Percentiles rank a stretch among this genome's conserved stretches.
phyloP scores from a whole-genome alignment of 2,329 filamentous ascomycete species.

The Aspergillus sergii region DNA sequence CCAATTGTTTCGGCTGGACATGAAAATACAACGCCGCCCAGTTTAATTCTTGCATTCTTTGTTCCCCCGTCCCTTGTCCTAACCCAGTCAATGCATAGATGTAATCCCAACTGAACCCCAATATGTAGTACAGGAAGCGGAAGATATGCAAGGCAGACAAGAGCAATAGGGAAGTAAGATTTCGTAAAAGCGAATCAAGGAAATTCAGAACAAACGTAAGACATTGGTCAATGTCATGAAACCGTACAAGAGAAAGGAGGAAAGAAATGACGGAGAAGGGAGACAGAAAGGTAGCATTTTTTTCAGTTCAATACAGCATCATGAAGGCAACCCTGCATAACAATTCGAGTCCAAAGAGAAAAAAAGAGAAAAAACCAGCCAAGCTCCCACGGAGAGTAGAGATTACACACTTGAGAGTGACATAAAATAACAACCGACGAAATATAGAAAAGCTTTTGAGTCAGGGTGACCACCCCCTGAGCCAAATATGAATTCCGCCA shows the following conservation, averaged over 20 bases:
- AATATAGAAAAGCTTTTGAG: slow-evolving; percentile 25
- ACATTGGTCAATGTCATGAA: slow-evolving; percentile 24
- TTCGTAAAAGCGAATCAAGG: slow-evolving; percentile 21
- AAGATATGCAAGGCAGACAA: slow-evolving; percentile 27
- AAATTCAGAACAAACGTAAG: slow-evolving; percentile 26
- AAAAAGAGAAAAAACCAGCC: slow-evolving; percentile 34
- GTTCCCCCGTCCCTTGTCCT: slow-evolving; percentile 18
- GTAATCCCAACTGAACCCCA: slow-evolving; percentile 27
- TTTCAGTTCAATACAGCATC: slow-evolving; percentile 41
- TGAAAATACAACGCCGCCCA: slow-evolving; percentile 18
- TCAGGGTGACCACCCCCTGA: slow-evolving; percentile 22
- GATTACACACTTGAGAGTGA: slow-evolving; percentile 43
- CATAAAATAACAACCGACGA: slow-evolving; percentile 22
- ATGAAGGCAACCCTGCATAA: slow-evolving; percentile 32
- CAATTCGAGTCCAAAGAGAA: slow-evolving; percentile 25
- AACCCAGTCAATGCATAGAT: slow-evolving; percentile 27
- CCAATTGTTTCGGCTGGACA: slow-evolving; percentile 3
- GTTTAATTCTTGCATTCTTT: slow-evolving; percentile 26
- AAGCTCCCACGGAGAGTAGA: slow-evolving; percentile 44
- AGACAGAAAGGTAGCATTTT: slow-evolving; percentile 29
- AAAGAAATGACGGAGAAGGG: slow-evolving; percentile 22
- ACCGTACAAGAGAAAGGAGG: slow-evolving; percentile 20
- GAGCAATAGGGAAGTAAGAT: slow-evolving; percentile 21
- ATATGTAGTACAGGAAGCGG: slow-evolving; percentile 29
- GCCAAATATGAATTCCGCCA: slow-evolving; percentile 34